Percentiles rank a stretch among this genome's conserved stretches.
phyloP scores from a whole-genome alignment of 2,329 filamentous ascomycete species.

The Penicillium sp. region DNA sequence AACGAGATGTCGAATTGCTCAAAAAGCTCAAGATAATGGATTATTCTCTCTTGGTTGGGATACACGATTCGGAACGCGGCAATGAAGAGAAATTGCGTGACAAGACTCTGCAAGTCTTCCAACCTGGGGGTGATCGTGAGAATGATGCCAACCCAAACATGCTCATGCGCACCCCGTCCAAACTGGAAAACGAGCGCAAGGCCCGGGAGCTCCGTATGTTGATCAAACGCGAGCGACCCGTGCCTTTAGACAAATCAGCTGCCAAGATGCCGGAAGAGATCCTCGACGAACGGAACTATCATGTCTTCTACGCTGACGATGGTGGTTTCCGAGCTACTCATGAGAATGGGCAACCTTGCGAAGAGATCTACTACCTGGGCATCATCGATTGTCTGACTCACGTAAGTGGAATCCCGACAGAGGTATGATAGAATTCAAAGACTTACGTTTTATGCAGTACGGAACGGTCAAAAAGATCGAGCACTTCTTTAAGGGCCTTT shows the following conservation, averaged over 20 bases:
- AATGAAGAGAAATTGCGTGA: slow-evolving; percentile 90
- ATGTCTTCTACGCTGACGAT: slow-evolving; percentile 89
- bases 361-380: slow-evolving; percentile 95
- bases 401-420: slow-evolving; percentile 4
- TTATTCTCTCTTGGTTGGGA: slow-evolving; percentile 90
- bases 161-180: slow-evolving; percentile 84
- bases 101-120: slow-evolving; percentile 91
- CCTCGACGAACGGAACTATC: slow-evolving; percentile 66
- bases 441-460: slow-evolving; percentile 46
- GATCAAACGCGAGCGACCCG: slow-evolving; percentile 84
- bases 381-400: slow-evolving; percentile 98
- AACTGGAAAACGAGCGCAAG: slow-evolving; percentile 84
- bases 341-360: slow-evolving; percentile 74
- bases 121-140: slow-evolving; percentile 69
- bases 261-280: slow-evolving; percentile 89
- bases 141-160: slow-evolving; percentile 59
- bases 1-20: slow-evolving; percentile 77
- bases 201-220: slow-evolving; percentile 85
- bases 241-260: slow-evolving; percentile 79
- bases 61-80: slow-evolving; percentile 82
- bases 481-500: slow-evolving; percentile 93
- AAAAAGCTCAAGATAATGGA: slow-evolving; percentile 96
- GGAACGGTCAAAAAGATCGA: slow-evolving; percentile 91
- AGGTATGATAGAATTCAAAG: too few relatives aligned
- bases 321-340: slow-evolving; percentile 91